These are phyloP conservation scores for Phoma sp. DNA, from an alignment of 2,329 filamentous ascomycete genomes.

Conservation along the genomic window DNA sequence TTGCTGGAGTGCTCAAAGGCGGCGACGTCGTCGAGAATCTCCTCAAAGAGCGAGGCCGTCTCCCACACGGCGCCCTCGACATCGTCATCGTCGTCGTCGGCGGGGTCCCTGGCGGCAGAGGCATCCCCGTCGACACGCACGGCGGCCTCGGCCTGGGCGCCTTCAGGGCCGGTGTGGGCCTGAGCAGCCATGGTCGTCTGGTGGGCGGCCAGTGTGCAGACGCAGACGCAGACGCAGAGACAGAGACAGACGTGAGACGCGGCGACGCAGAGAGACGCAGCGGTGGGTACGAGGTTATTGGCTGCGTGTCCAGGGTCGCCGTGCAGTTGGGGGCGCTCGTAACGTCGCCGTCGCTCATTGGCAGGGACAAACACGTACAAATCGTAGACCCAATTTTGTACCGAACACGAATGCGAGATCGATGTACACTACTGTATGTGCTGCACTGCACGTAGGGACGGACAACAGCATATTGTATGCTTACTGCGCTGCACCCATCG, in stretches of 20 bases:
- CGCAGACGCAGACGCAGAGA: not conserved
- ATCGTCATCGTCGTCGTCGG: slow-evolving; percentile 20
- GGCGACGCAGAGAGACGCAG: slow-evolving; percentile 3
- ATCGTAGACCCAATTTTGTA: too few relatives aligned
- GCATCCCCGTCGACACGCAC: slow-evolving; percentile 15
- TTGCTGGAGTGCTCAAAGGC: slow-evolving; percentile 37
- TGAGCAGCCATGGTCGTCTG: slow-evolving; percentile 19
- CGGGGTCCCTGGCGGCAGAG: slow-evolving; percentile 1
- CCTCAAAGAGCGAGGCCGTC: slow-evolving; percentile 42
- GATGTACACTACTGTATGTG: too few relatives aligned
- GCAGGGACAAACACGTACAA: too few relatives aligned
- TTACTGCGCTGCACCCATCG: too few relatives aligned
- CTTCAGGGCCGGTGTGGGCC: slow-evolving; percentile 34
- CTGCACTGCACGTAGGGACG: too few relatives aligned
- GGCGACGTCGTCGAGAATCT: slow-evolving; percentile 43
- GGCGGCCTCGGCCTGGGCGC: slow-evolving; percentile 33
- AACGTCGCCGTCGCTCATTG: too few relatives aligned
- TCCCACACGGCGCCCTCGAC: slow-evolving; percentile 41
- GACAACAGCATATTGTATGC: too few relatives aligned
- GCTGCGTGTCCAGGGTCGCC: not conserved
- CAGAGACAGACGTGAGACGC: too few relatives aligned
- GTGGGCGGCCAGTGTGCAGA: not conserved
- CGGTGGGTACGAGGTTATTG: not conserved
- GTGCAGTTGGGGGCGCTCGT: too few relatives aligned
- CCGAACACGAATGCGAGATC: too few relatives aligned